A percentile compares a stretch with the other conserved stretches of the same genome.
Evolutionary conservation across 2,329 filamentous ascomycete species (phyloP).

Genomic region (Onygena corvina): DNA sequence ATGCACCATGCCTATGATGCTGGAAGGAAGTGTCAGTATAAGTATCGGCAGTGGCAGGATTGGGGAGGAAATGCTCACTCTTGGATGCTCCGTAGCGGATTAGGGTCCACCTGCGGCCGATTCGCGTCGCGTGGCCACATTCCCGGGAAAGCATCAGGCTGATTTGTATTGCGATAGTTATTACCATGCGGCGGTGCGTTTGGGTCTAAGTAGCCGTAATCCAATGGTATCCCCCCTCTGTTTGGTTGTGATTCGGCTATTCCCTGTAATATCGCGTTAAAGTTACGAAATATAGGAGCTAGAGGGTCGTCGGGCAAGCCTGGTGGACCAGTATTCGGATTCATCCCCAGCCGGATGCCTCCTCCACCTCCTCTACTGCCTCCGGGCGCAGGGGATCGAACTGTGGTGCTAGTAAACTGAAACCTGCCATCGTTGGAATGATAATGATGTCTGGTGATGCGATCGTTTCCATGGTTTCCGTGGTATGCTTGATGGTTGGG

Average conservation of each 20-base stretch:
- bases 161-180: neutral
- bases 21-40: neutral
- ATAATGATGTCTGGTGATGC: conserved; percentile 28
- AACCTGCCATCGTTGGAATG: conserved; percentile 39
- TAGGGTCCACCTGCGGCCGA: conserved; percentile 37
- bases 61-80: conserved; percentile 30
- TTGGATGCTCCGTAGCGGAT: conserved; percentile 37
- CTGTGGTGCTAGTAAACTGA: conserved; percentile 28
- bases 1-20: neutral
- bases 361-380: neutral
- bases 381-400: conserved; percentile 14
- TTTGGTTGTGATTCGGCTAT: conserved; percentile 21
- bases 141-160: conserved; percentile 1
- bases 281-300: conserved; percentile 24
- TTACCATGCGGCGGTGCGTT: neutral
- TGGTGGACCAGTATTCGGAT: conserved; percentile 16
- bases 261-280: conserved; percentile 38
- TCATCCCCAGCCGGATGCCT: conserved; percentile 1
- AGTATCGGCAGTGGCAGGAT: conserved; percentile 7
- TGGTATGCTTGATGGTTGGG: neutral
- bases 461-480: neutral
- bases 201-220: conserved; percentile 21
- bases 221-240: neutral
- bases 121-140: conserved; percentile 42
- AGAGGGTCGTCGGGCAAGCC: conserved; percentile 20